Percentiles rank a stretch among this genome's conserved stretches.
These are phyloP conservation scores for Paraconiothyrium sp. DNA, from an alignment of 2,329 filamentous ascomycete species.

Conservation along the genomic window DNA sequence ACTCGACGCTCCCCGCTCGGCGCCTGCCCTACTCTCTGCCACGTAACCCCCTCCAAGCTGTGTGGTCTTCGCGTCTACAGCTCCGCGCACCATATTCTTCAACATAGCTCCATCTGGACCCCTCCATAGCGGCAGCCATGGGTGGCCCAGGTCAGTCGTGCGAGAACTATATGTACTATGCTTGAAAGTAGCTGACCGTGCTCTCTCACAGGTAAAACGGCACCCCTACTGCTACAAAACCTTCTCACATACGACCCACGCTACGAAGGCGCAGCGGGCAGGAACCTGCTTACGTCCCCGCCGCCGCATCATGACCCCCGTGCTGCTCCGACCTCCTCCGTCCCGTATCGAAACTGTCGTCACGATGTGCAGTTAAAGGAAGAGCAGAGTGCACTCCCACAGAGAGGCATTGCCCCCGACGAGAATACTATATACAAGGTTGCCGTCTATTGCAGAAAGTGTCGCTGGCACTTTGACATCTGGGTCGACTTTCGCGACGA, in stretches of 20 bases:
- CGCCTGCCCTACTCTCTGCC: neutral
- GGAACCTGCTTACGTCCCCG: slow-evolving; percentile 67
- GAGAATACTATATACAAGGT: slow-evolving; percentile 61
- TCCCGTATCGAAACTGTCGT: slow-evolving; percentile 60
- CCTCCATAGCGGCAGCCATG: slow-evolving; percentile 8
- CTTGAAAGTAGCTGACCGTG: neutral
- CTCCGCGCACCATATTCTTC: slow-evolving; percentile 4
- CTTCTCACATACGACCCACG: slow-evolving; percentile 62
- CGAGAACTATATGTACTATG: neutral
- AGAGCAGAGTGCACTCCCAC: slow-evolving; percentile 62
- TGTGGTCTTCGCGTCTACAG: neutral
- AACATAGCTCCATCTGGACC: neutral
- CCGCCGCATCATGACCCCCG: slow-evolving; percentile 62
- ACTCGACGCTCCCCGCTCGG: neutral
- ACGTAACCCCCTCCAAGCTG: slow-evolving; percentile 7
- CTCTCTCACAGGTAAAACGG: slow-evolving; percentile 56
- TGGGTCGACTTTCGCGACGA: slow-evolving; percentile 60
- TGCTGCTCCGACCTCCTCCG: slow-evolving; percentile 37
- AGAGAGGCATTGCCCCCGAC: slow-evolving; percentile 52
- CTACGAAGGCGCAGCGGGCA: slow-evolving; percentile 54
- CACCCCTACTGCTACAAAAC: slow-evolving; percentile 61
- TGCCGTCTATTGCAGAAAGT: slow-evolving; percentile 68
- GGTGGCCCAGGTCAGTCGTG: slow-evolving; percentile 8
- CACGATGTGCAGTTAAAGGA: slow-evolving; percentile 68
- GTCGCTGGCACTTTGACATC: slow-evolving; percentile 70